Base-by-base conservation (phyloP, 208 protist genomes). In the Trypanosoma mega region DNA sequence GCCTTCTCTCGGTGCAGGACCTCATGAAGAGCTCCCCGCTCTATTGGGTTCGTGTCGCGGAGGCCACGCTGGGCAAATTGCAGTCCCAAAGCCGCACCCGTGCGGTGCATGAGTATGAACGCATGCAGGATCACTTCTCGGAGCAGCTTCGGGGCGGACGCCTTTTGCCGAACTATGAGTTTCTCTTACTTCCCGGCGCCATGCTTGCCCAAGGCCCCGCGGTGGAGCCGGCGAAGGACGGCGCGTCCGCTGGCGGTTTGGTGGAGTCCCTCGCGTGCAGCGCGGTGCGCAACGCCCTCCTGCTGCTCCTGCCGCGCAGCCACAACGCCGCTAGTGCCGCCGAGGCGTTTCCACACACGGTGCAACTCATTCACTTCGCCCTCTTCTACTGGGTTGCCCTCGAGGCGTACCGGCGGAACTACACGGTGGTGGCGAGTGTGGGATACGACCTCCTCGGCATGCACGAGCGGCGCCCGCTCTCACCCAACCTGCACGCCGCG, bases 21-120 rank as follows among this genome's bases (percentile, higher is more conserved):
- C 57, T 74, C 21, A 90, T 96, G 81, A 76, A 77, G 58, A 57
- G 69, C 2, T 93, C 86, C 39, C 67, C 86, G 9, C 44, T 90
- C 20, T 93, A 88, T 72, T 96, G 89, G 86, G 74, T 96, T 18
- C 84, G 86, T 52, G 75, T 89, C 53, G 78, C 77, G 2, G 80
- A 96, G 78, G 89, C 89, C 31, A 74, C 85, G 5, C 66, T 95
- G 18, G 76, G 79, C 27, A 72, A 65, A 24, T 59, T 80, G 44
- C 85, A 92, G 73, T 48, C 47, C 9, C 60, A 74, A 46, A 48
- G 41, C 6, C 78, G 69, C 23, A 47, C 58, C 24, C 75, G 70
- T 31, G 46, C 61, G 23, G 68, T 74, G 46, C 62, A 57, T 44
- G 80, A 84, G 49, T 92, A 95, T 78, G 82, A 91, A 71, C 76